These are phyloP conservation scores for Trichoderma afroharzianum DNA, from an alignment of 2,329 filamentous ascomycete species.

Conservation along the genomic window DNA sequence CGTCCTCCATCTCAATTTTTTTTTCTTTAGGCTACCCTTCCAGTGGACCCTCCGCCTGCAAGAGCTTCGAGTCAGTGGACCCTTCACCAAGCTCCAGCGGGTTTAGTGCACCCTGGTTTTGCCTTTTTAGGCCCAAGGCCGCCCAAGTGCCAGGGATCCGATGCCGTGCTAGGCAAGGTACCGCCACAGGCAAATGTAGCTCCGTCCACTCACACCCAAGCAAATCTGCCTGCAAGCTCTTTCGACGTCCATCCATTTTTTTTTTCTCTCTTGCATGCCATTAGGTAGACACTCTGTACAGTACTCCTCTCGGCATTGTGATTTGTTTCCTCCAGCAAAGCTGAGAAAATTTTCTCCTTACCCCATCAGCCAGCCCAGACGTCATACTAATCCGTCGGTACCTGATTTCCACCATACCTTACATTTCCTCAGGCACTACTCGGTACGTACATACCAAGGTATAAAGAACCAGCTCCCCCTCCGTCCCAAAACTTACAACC, in stretches of 20 bases:
- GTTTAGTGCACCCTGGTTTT: constrained; percentile 8
- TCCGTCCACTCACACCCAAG: neutral
- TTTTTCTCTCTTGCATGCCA: neutral
- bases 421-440: neutral
- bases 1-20: neutral
- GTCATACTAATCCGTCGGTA: neutral
- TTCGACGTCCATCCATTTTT: neutral
- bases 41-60: constrained; percentile 9
- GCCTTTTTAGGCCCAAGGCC: constrained; percentile 6
- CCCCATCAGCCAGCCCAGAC: neutral
- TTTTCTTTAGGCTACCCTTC: neutral
- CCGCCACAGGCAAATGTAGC: too few species aligned
- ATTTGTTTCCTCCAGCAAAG: neutral
- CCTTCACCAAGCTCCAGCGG: constrained; percentile 2
- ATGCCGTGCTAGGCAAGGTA: constrained; percentile 11
- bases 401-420: constrained; percentile 1
- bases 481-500: neutral
- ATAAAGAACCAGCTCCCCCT: constrained; percentile 9
- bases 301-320: neutral
- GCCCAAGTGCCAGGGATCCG: neutral
- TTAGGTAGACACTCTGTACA: neutral
- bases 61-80: constrained; percentile 6
- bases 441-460: neutral
- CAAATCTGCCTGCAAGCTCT: constrained; percentile 11
- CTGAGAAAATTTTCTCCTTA: constrained; percentile 10